Percentiles rank a stretch among this genome's conserved stretches.
Conservation (phyloP, 2,329 filamentous ascomycete species). For the Pseudogymnoascus sp. region DNA sequence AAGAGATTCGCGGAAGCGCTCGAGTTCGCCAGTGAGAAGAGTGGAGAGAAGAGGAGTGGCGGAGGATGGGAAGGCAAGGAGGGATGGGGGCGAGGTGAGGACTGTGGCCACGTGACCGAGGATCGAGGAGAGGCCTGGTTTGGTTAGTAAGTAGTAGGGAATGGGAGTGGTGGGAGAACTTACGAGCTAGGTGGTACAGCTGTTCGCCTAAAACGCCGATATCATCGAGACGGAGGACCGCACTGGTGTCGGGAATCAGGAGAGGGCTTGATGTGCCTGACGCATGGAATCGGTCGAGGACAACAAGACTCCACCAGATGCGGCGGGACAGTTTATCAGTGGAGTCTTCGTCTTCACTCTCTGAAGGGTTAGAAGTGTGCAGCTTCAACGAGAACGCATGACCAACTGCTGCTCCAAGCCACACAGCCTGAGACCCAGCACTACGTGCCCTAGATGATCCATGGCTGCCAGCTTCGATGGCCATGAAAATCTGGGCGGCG, state of each 20-base stretch:
- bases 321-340: slow-evolving; percentile 54
- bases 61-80: slow-evolving; percentile 31
- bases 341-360: slow-evolving; percentile 46
- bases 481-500: slow-evolving; percentile 57
- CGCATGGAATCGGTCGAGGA: slow-evolving; percentile 66
- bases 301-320: slow-evolving; percentile 63
- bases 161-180: slow-evolving; percentile 29
- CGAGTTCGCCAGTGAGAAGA: slow-evolving; percentile 48
- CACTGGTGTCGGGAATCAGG: slow-evolving; percentile 53
- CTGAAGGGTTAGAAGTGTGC: slow-evolving; percentile 37
- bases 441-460: slow-evolving; percentile 35
- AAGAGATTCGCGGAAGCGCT: slow-evolving; percentile 57
- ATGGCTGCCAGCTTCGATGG: slow-evolving; percentile 54
- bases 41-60: slow-evolving; percentile 37
- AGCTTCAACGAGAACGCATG: slow-evolving; percentile 58
- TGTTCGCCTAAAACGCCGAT: slow-evolving; percentile 51
- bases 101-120: slow-evolving; percentile 46
- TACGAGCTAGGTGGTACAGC: slow-evolving; percentile 56
- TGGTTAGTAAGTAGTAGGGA: neutral
- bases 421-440: slow-evolving; percentile 37
- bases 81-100: slow-evolving; percentile 34
- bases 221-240: slow-evolving; percentile 51
- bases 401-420: slow-evolving; percentile 57
- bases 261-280: slow-evolving; percentile 55
- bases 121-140: slow-evolving; percentile 47